A percentile compares a stretch with the other conserved stretches of the same genome.
These are phyloP conservation scores for Tetrahymena borealis DNA, from an alignment of 73 alveolate genomes.

Conservation along the genomic window DNA sequence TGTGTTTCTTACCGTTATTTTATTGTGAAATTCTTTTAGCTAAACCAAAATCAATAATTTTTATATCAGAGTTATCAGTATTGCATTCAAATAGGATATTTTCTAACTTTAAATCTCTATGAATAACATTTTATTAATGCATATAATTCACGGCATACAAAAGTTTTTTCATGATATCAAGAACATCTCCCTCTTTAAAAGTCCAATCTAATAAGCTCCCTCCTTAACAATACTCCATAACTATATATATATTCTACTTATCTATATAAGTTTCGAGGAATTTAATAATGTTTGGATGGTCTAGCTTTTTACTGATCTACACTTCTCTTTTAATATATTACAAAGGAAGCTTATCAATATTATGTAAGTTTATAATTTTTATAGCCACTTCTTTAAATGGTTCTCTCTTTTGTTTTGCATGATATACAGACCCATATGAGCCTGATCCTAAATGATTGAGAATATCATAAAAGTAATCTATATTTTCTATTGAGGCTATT, in stretches of 20 bases:
- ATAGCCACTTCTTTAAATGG: not conserved
- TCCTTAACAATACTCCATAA: conserved; percentile 71
- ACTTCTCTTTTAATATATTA: conserved; percentile 63
- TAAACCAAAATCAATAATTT: conserved; percentile 82
- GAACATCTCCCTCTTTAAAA: conserved; percentile 40
- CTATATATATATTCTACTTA: conserved; percentile 56
- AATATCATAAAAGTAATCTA: not conserved
- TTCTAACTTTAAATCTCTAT: conserved; percentile 84
- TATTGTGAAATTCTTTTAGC: not conserved
- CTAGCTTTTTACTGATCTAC: conserved; percentile 57
- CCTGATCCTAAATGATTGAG: not conserved
- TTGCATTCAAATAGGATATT: conserved; percentile 62
- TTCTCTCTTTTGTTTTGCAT: not conserved
- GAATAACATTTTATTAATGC: conserved; percentile 71
- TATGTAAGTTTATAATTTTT: not conserved
- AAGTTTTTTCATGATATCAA: conserved; percentile 75
- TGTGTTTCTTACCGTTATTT: not conserved
- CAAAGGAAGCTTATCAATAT: not conserved
- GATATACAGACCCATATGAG: not conserved
- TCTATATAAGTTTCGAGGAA: conserved; percentile 65
- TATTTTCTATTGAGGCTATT: not conserved
- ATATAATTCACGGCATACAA: conserved; percentile 67
- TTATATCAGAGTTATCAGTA: conserved; percentile 29
- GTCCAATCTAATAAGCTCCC: conserved; percentile 58
- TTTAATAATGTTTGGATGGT: conserved; percentile 67